A percentile compares a stretch with the other conserved stretches of the same genome.
These are phyloP conservation scores for Phytophthora multivora DNA, from an alignment of 352 stramenopile genomes.

Conservation along the genomic window DNA sequence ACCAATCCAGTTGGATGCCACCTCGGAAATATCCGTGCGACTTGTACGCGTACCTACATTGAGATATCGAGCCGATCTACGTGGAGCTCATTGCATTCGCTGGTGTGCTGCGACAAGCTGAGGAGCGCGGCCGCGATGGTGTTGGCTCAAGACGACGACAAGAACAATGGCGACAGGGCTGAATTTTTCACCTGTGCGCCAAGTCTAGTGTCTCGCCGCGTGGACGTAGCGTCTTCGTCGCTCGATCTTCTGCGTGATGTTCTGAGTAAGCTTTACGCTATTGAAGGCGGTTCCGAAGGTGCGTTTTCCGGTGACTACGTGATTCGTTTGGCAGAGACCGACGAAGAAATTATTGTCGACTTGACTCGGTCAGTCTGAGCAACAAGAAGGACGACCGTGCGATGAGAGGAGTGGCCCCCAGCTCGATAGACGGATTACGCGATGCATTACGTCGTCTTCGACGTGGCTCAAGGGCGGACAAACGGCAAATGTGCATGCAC, in stretches of 20 bases:
- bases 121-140: constrained; percentile 19
- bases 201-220: constrained; percentile 28
- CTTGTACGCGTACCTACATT: constrained; percentile 10
- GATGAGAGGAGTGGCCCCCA: constrained; percentile 1
- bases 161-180: constrained; percentile 14
- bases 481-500: constrained; percentile 12
- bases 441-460: not conserved
- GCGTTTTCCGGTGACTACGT: constrained; percentile 11
- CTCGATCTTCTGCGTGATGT: constrained; percentile 25
- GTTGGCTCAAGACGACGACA: constrained; percentile 24
- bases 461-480: constrained; percentile 5
- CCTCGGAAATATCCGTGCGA: not conserved
- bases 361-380: constrained; percentile 13
- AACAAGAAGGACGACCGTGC: constrained; percentile 1
- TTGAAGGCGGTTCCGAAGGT: constrained; percentile 19
- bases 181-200: constrained; percentile 31
- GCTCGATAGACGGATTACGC: constrained; percentile 5
- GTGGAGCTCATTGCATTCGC: constrained; percentile 23
- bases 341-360: constrained; percentile 15
- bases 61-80: constrained; percentile 12
- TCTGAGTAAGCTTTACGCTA: constrained; percentile 9
- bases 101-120: constrained; percentile 34
- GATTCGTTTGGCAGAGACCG: constrained; percentile 23
- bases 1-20: not conserved
- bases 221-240: constrained; percentile 34